These are phyloP conservation scores for Dendrobium catenatum DNA, from an alignment of 106 monocot genomes.

Conservation along the genomic window DNA sequence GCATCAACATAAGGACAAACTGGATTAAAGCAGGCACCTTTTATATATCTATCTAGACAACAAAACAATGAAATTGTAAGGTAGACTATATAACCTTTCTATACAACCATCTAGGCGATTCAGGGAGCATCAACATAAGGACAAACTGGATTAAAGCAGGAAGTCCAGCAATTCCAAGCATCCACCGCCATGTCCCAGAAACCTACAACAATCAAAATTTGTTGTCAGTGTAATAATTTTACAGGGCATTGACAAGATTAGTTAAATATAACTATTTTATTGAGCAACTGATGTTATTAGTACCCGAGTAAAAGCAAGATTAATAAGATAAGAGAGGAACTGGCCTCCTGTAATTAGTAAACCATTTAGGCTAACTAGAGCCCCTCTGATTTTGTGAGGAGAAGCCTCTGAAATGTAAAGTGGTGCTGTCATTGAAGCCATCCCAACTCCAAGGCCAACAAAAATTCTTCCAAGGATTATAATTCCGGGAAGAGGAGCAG, in stretches of 20 bases:
- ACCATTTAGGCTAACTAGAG: constrained; percentile 83
- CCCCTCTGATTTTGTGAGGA: constrained; percentile 77
- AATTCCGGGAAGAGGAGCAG: constrained; percentile 51
- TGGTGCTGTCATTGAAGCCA: constrained; percentile 93
- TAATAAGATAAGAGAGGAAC: constrained; percentile 82
- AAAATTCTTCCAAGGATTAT: constrained; percentile 82
- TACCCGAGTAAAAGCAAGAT: constrained; percentile 84
- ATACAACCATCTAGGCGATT: constrained; percentile 85
- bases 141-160: constrained; percentile 70
- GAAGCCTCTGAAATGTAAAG: constrained; percentile 98
- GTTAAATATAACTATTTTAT: neutral
- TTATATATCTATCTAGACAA: neutral
- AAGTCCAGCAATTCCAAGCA: constrained; percentile 77
- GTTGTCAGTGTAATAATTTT: neutral
- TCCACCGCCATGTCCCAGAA: constrained; percentile 87
- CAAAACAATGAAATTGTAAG: neutral
- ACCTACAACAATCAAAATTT: constrained; percentile 19
- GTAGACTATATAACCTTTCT: constrained; percentile 41
- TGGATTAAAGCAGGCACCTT: constrained; percentile 51
- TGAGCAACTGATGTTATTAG: neutral
- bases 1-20: constrained; percentile 60
- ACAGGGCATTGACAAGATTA: neutral
- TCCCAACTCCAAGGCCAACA: constrained; percentile 89
- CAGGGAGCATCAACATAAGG: constrained; percentile 68
- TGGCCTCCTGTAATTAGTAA: constrained; percentile 91